Conservation (phyloP, 2,329 filamentous ascomycete genomes). For the Rosellinia necatrix region DNA sequence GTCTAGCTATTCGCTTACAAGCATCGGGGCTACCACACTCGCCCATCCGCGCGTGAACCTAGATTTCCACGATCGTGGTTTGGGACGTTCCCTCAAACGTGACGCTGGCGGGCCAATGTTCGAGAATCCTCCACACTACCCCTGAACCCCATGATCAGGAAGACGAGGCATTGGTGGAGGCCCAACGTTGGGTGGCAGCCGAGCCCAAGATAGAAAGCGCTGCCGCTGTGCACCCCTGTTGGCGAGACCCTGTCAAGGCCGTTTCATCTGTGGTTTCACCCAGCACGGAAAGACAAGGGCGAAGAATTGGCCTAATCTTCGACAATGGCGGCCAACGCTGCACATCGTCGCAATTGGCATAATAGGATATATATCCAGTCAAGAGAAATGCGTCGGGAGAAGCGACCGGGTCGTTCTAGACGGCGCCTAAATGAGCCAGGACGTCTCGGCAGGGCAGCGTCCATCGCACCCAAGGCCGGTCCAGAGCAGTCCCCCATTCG, state of each 20-base stretch:
- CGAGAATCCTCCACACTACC: constrained; percentile 19
- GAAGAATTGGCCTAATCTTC: constrained; percentile 3
- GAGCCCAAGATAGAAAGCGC: constrained; percentile 10
- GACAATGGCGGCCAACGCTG: neutral
- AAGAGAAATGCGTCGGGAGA: neutral
- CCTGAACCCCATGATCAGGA: constrained; percentile 9
- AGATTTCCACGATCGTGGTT: constrained; percentile 18
- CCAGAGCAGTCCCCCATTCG: neutral
- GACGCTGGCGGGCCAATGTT: constrained; percentile 22
- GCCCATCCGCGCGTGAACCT: constrained; percentile 16
- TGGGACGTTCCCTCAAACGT: constrained; percentile 22
- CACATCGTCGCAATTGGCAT: neutral
- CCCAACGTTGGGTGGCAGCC: too few species aligned
- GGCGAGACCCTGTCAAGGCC: constrained; percentile 13
- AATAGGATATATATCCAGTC: neutral
- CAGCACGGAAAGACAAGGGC: constrained; percentile 14
- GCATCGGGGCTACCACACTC: constrained; percentile 17
- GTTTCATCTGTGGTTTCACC: constrained; percentile 29
- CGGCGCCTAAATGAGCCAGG: constrained; percentile 4
- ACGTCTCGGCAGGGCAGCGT: neutral
- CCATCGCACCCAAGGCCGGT: neutral
- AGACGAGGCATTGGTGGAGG: constrained; percentile 20
- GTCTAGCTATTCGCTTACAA: constrained; percentile 1
- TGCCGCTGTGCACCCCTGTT: constrained; percentile 11
- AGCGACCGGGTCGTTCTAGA: neutral